Conservation (phyloP, 345 rosid species). For the Populus tremula region DNA sequence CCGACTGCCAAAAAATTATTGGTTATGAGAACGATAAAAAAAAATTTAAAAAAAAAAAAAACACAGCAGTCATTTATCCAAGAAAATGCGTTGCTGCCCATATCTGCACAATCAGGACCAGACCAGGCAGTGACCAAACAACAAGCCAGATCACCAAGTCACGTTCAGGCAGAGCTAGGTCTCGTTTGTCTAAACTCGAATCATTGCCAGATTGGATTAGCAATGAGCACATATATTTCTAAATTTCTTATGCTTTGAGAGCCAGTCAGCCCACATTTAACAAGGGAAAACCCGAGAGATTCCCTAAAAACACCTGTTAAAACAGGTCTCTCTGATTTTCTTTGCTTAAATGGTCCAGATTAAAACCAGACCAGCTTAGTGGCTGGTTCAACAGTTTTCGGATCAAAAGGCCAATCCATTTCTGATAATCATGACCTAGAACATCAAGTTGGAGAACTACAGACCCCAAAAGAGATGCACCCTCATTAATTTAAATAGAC, state of each 20-base stretch:
- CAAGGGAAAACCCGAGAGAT: not conserved
- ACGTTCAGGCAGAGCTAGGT: not conserved
- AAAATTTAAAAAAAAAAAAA: too few species aligned
- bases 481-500: not conserved
- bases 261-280: not conserved
- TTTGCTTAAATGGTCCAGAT: not conserved
- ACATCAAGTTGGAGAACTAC: not conserved
- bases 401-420: not conserved
- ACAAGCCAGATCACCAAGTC: not conserved
- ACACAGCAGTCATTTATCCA: not conserved
- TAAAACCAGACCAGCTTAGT: not conserved
- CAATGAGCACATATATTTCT: not conserved
- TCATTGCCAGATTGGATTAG: not conserved
- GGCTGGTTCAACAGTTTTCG: not conserved
- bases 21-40: not conserved
- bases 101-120: not conserved
- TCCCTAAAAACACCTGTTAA: not conserved
- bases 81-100: not conserved
- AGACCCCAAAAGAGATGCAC: not conserved
- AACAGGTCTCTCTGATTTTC: not conserved
- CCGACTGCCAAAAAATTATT: slow-evolving; percentile 47
- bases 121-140: not conserved
- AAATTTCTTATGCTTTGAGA: not conserved
- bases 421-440: not conserved
- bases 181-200: not conserved